Base-by-base conservation (phyloP, 192 early-diverging fungal genomes). In the Gigaspora rosea region DNA sequence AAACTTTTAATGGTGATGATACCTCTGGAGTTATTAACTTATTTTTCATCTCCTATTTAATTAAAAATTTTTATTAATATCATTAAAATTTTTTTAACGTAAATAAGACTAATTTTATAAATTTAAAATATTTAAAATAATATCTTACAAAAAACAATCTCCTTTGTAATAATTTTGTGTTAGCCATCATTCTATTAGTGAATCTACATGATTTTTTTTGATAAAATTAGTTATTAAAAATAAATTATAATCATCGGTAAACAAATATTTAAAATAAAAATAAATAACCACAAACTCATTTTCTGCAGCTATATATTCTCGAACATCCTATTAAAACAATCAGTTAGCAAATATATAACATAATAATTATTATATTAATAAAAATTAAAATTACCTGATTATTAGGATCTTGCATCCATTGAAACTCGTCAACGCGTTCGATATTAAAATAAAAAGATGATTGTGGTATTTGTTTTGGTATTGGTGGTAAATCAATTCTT, bases 21-120 rank as follows among this genome's bases (percentile, higher is more conserved):
- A 79, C 57, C 18, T 67, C 82, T 54, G 71, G 77, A 15, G 82
- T 89, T 52, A 80, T 52, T 15, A 89, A 68, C 33, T 80, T 80
- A 54, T 86, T 82, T 64, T 82, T 83, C 86, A 89, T 87, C 73
- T 89, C 88, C 86, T 88, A 49, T 75, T n/a, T 54, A 27, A 49
- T 65, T 12, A 68, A 41, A 27, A 71, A 69, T 13, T 3, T 10
- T 3, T 8, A 0, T 27, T 27, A 47, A 52, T 62, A 1, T 15
- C 46, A 10, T 32, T 22, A 33, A 8, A 16, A 12, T 62, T 15
- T 33, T 15, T 33, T 22, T 4, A 15, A 18, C 0, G 12, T 36
- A 22, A n/a, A 20, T 15, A 35, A 22, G 15, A 10, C 20, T 20
- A 18, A 16, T 50, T 76, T 32, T 47, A 48, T 27, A 27, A 66